These are phyloP conservation scores for Aspergillus cavernicola DNA, from an alignment of 495 filamentous ascomycete genomes.

Conservation along the genomic window DNA sequence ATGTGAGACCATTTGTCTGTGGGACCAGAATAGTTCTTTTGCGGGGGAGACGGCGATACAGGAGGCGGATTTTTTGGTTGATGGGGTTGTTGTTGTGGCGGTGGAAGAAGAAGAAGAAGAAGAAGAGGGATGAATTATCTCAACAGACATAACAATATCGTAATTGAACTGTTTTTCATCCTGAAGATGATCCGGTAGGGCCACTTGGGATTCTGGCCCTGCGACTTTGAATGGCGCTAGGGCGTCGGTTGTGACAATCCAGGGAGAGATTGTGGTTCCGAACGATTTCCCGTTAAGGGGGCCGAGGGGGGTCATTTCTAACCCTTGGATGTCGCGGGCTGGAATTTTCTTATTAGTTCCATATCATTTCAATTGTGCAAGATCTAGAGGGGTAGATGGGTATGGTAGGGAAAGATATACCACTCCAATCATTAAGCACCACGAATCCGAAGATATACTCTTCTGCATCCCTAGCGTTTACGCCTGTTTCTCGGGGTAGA, in stretches of 20 bases:
- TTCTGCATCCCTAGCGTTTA: slow-evolving; percentile 51
- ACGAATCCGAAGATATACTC: slow-evolving; percentile 80
- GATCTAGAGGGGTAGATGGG: too few relatives aligned
- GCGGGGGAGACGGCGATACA: slow-evolving; percentile 16
- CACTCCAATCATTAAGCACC: slow-evolving; percentile 86
- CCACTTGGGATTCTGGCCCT: slow-evolving; percentile 52
- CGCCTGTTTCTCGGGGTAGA: slow-evolving; percentile 7
- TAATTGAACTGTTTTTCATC: slow-evolving; percentile 57
- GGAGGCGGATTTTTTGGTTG: not conserved
- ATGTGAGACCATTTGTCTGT: slow-evolving; percentile 83
- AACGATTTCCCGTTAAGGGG: slow-evolving; percentile 70
- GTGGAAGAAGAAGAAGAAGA: too few relatives aligned
- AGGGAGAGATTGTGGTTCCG: slow-evolving; percentile 72
- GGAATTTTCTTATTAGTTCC: not conserved
- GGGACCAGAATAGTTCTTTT: slow-evolving; percentile 72
- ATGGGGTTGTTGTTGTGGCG: not conserved
- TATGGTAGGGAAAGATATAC: too few relatives aligned
- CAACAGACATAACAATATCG: slow-evolving; percentile 64
- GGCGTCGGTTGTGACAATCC: slow-evolving; percentile 79
- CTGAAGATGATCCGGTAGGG: slow-evolving; percentile 59
- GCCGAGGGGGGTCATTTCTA: slow-evolving; percentile 35
- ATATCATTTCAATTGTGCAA: not conserved
- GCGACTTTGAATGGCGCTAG: slow-evolving; percentile 55
- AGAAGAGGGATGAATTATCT: slow-evolving; percentile 19
- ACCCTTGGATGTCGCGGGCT: slow-evolving; percentile 36